Conservation (phyloP, 139 green algal species). For the Chlamydomonas applanata region DNA sequence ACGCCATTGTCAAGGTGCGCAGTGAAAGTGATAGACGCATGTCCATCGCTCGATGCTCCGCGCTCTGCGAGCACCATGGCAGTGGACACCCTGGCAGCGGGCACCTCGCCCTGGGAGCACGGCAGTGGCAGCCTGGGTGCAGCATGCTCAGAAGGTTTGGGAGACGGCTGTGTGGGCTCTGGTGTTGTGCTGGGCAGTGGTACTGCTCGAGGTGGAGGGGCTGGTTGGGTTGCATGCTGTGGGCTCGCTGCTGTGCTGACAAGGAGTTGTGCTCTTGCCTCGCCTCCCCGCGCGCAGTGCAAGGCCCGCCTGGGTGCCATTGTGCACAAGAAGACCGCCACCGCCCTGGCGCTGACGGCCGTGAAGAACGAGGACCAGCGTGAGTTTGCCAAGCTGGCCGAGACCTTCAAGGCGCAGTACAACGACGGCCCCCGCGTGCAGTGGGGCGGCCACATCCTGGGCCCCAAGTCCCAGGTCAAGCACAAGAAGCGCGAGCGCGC, state of each 20-base stretch:
- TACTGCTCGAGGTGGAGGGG: too few relatives aligned
- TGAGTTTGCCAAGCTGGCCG: constrained; percentile 97
- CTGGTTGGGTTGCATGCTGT: too few relatives aligned
- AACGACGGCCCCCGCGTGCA: constrained; percentile 84
- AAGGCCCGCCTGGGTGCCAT: constrained; percentile 89
- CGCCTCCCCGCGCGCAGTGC: constrained; percentile 45
- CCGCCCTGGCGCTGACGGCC: constrained; percentile 86
- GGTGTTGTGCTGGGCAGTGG: too few relatives aligned
- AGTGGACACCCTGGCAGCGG: neutral
- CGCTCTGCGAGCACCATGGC: too few relatives aligned
- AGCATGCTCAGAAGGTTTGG: too few relatives aligned
- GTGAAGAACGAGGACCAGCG: constrained; percentile 96
- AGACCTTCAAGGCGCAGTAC: constrained; percentile 86
- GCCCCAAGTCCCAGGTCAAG: constrained; percentile 93
- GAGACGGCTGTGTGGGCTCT: too few relatives aligned
- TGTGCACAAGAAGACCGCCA: constrained; percentile 99
- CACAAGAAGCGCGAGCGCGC: constrained; percentile 79
- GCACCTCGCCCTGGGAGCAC: too few relatives aligned
- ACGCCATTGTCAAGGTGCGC: constrained; percentile 97
- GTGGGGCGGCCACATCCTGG: constrained; percentile 98
- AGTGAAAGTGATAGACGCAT: neutral
- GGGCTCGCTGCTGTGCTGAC: too few relatives aligned
- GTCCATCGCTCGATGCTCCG: too few relatives aligned
- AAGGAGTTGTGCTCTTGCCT: too few relatives aligned
- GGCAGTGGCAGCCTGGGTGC: too few relatives aligned